phyloP scores from a whole-genome alignment of 2,329 filamentous ascomycete species.

The Graphilbum ipis-grandicollis region DNA sequence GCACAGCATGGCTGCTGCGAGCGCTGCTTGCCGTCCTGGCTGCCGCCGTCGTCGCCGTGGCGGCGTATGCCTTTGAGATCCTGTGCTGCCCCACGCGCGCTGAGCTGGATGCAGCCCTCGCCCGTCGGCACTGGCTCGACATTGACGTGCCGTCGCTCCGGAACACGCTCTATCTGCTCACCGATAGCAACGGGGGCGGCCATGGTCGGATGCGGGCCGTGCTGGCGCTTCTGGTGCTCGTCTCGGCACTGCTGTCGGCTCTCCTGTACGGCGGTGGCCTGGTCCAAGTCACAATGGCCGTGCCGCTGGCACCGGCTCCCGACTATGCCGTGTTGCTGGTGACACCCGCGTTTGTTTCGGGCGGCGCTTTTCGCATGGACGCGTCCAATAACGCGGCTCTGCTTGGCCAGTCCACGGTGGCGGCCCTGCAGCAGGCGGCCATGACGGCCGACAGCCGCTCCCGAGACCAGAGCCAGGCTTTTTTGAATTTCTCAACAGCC shows the following conservation, averaged over 20 bases:
- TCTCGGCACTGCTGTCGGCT: neutral
- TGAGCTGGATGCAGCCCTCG: constrained; percentile 30
- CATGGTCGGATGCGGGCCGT: constrained; percentile 15
- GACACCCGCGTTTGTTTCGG: constrained; percentile 14
- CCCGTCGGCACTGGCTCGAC: constrained; percentile 28
- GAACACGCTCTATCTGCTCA: constrained; percentile 27
- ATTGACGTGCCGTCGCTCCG: constrained; percentile 35
- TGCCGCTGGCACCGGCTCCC: neutral
- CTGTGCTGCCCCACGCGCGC: constrained; percentile 32
- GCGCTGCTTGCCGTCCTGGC: constrained; percentile 25
- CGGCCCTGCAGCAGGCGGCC: neutral
- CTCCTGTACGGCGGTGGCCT: constrained; percentile 10
- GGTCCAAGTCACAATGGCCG: constrained; percentile 2
- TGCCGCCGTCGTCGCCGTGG: constrained; percentile 26
- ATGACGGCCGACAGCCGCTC: neutral
- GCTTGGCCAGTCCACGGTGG: neutral
- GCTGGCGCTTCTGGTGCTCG: neutral
- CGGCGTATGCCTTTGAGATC: constrained; percentile 36
- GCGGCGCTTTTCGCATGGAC: neutral
- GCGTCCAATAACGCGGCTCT: neutral
- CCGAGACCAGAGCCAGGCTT: neutral
- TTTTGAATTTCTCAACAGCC: neutral
- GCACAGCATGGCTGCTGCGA: constrained; percentile 23
- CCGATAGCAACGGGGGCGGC: constrained; percentile 12
- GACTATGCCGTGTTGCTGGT: constrained; percentile 18